These are phyloP conservation scores for Blastomyces percursus DNA, from an alignment of 2,329 filamentous ascomycete genomes.

Conservation along the genomic window DNA sequence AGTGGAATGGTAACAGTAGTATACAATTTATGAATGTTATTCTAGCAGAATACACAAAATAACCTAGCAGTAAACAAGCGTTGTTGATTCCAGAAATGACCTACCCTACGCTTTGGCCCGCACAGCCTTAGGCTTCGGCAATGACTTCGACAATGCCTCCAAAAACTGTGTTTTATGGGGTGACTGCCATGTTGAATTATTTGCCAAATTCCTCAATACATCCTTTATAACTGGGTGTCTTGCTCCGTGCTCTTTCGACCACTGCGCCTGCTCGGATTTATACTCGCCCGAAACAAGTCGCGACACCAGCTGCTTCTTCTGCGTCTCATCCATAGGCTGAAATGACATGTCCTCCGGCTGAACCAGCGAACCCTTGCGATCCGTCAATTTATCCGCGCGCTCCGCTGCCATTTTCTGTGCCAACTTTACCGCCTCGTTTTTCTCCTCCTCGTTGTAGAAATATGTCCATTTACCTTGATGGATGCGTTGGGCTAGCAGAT, in stretches of 20 bases:
- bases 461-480: slow-evolving; percentile 29
- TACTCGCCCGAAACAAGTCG: slow-evolving; percentile 28
- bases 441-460: slow-evolving; percentile 30
- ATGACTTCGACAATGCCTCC: slow-evolving; percentile 28
- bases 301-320: slow-evolving; percentile 23
- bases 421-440: slow-evolving; percentile 24
- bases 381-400: slow-evolving; percentile 26
- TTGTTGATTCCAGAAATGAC: not conserved
- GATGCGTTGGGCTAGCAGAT: slow-evolving; percentile 29
- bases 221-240: slow-evolving; percentile 21
- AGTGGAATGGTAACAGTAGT: not conserved
- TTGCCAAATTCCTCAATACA: slow-evolving; percentile 28
- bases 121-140: slow-evolving; percentile 15
- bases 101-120: not conserved
- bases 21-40: slow-evolving; percentile 3
- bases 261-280: slow-evolving; percentile 10
- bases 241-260: slow-evolving; percentile 5
- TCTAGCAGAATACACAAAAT: not conserved
- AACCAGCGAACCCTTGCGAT: slow-evolving; percentile 29
- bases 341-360: slow-evolving; percentile 26
- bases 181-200: slow-evolving; percentile 33
- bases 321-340: slow-evolving; percentile 17
- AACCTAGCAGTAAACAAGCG: not conserved
- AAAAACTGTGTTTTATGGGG: slow-evolving; percentile 29
- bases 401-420: slow-evolving; percentile 26